Evolutionary conservation across 1,284 basidiomycete genomes (phyloP), one percentile per base, ranked within the genome.

Genomic region (Mycosarcoma maydis): DNA sequence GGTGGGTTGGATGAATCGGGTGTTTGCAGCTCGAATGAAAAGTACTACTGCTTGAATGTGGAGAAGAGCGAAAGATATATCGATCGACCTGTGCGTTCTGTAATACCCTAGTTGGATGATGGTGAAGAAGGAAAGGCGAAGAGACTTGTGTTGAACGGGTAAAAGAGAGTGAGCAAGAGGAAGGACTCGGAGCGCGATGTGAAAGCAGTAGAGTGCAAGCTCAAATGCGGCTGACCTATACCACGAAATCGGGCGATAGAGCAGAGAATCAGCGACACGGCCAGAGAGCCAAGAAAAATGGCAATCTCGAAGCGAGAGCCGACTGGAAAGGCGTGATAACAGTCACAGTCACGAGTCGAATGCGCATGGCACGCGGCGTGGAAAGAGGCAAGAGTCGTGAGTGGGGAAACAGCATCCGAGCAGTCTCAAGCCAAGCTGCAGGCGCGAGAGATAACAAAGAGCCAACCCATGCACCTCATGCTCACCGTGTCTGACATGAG

Each of bases 231-330:
- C 27, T 36, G 34, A n/a, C n/a, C n/a, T n/a, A n/a, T n/a, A n/a
- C n/a, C n/a, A n/a, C n/a, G n/a, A n/a, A n/a, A n/a, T n/a, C n/a
- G n/a, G n/a, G 36, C 17, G 20, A 29, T 20, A 47, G 45, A 38
- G 17, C 44, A 45, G 20, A 36, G 36, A 17, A 4, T 8, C 10
- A 45, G 32, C 7, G 27, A 33, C 20, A 14, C 16, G 20, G 11
- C 27, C 5, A 29, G 24, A 47, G 44, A 48, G 45, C 47, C 47
- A 49, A 49, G 47, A 49, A 49, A 47, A 48, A 39, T 41, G 20
- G 37, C 38, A n/a, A 39, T 40, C 47, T 49, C 38, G 37, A 49
- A 49, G 37, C 47, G 47, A 49, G 47, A 26, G 14, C 17, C 8
- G 23, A 19, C 13, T 27, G 6, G 14, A 49, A 40, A 49, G 47